These are phyloP conservation scores for Fusarium setosum DNA, from an alignment of 2,329 filamentous ascomycete genomes.

Conservation along the genomic window DNA sequence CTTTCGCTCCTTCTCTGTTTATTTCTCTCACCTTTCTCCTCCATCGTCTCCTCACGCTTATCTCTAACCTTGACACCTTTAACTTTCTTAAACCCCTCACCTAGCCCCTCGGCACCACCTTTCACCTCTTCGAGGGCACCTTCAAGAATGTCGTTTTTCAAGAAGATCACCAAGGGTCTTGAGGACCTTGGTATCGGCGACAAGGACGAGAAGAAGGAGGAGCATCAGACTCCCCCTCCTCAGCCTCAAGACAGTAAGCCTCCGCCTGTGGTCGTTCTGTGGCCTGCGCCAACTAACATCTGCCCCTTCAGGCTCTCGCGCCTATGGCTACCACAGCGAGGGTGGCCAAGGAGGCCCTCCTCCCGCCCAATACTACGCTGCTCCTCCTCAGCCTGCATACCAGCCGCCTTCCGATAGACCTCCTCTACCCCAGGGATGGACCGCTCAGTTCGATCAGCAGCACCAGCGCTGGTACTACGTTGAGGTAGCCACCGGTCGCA, in stretches of 20 bases:
- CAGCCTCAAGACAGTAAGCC: slow-evolving; percentile 33
- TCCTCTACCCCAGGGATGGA: slow-evolving; percentile 70
- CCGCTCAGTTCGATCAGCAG: slow-evolving; percentile 70
- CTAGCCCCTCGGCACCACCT: slow-evolving; percentile 16
- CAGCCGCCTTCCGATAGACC: slow-evolving; percentile 55
- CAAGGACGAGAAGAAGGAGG: slow-evolving; percentile 44
- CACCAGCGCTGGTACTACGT: slow-evolving; percentile 74
- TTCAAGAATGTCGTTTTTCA: slow-evolving; percentile 57
- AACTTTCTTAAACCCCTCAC: slow-evolving; percentile 10
- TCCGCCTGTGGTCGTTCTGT: too few relatives aligned
- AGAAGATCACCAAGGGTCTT: slow-evolving; percentile 55
- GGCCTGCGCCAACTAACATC: slow-evolving; percentile 9
- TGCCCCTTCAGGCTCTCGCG: slow-evolving; percentile 27
- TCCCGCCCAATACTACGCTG: slow-evolving; percentile 36
- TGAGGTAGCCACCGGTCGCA: slow-evolving; percentile 68
- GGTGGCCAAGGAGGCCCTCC: slow-evolving; percentile 50
- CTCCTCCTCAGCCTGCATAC: slow-evolving; percentile 45
- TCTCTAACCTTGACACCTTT: background rate
- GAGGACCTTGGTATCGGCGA: slow-evolving; percentile 61
- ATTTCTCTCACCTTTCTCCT: slow-evolving; percentile 3
- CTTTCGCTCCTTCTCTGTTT: slow-evolving; percentile 13
- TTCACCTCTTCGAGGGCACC: slow-evolving; percentile 5
- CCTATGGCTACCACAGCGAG: slow-evolving; percentile 42
- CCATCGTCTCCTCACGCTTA: background rate
- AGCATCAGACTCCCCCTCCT: slow-evolving; percentile 21